Conservation (phyloP, 352 stramenopile species). For the Pythium chondricola region DNA sequence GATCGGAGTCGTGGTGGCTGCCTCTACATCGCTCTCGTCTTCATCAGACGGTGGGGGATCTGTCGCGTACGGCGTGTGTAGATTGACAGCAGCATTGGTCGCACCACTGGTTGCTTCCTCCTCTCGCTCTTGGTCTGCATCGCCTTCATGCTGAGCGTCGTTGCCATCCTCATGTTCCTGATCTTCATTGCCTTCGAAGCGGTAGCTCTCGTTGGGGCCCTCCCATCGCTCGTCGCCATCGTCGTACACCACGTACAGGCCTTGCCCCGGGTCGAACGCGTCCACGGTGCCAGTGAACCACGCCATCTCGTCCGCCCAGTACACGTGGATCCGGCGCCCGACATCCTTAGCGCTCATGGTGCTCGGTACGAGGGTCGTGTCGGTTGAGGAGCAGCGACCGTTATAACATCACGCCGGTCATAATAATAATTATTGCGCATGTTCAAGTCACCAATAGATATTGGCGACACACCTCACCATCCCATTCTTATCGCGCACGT, state of each 20-base stretch:
- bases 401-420: too few species aligned
- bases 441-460: too few species aligned
- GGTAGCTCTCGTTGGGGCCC: conserved; percentile 23
- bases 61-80: too few species aligned
- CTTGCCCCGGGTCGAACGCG: conserved; percentile 29
- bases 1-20: too few species aligned
- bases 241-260: conserved; percentile 72
- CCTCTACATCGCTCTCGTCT: too few species aligned
- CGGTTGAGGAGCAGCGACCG: too few species aligned
- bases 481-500: conserved; percentile 5
- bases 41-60: too few species aligned
- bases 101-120: too few species aligned
- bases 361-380: too few species aligned
- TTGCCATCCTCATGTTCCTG: background rate
- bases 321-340: conserved; percentile 62
- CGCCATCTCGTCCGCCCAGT: conserved; percentile 61
- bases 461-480: background rate
- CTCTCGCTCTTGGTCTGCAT: background rate
- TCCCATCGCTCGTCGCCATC: conserved; percentile 81
- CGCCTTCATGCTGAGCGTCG: background rate
- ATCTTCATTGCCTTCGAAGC: conserved; percentile 23
- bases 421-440: too few species aligned
- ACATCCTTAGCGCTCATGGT: conserved; percentile 25
- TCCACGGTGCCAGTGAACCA: conserved; percentile 63
- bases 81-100: too few species aligned